Conservation (phyloP, 2,329 filamentous ascomycete species). For the Cercospora zeina region DNA sequence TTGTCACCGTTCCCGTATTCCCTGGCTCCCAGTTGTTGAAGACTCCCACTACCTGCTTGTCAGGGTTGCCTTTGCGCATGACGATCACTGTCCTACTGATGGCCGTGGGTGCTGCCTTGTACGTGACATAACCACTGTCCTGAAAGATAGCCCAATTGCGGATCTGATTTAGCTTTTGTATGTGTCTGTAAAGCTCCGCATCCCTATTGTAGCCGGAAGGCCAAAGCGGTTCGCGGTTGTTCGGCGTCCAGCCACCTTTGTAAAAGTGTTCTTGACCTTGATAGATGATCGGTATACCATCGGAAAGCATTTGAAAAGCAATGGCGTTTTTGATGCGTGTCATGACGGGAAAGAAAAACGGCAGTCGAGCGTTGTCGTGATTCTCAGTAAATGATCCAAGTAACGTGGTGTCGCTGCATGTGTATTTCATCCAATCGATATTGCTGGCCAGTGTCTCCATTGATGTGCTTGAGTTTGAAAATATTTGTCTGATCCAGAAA, state of each 20-base stretch:
- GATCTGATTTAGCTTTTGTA: slow-evolving; percentile 51
- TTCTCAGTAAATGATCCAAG: slow-evolving; percentile 44
- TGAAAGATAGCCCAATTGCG: slow-evolving; percentile 48
- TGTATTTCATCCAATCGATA: slow-evolving; percentile 33
- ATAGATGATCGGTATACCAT: slow-evolving; percentile 65
- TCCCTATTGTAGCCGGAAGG: slow-evolving; percentile 42
- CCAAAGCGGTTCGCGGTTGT: slow-evolving; percentile 45
- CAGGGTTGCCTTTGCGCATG: slow-evolving; percentile 47
- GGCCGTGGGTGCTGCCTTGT: slow-evolving; percentile 43
- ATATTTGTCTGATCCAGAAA: slow-evolving; percentile 41
- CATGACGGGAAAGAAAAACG: slow-evolving; percentile 52
- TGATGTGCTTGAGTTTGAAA: slow-evolving; percentile 39
- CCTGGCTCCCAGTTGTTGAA: slow-evolving; percentile 34
- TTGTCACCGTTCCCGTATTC: slow-evolving; percentile 28
- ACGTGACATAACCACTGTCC: slow-evolving; percentile 43
- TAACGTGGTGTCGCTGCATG: slow-evolving; percentile 42
- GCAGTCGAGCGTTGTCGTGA: slow-evolving; percentile 43
- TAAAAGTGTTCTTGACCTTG: slow-evolving; percentile 64
- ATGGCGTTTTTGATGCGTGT: slow-evolving; percentile 61
- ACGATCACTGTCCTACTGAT: slow-evolving; percentile 45
- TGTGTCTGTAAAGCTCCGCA: slow-evolving; percentile 44
- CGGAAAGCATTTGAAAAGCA: slow-evolving; percentile 58
- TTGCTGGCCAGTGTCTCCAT: slow-evolving; percentile 42
- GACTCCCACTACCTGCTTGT: slow-evolving; percentile 42
- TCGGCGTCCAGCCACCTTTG: slow-evolving; percentile 36